A percentile compares a stretch with the other conserved stretches of the same genome.
Conservation (phyloP, 352 stramenopile species). For the Phytophthora niederhauseri region DNA sequence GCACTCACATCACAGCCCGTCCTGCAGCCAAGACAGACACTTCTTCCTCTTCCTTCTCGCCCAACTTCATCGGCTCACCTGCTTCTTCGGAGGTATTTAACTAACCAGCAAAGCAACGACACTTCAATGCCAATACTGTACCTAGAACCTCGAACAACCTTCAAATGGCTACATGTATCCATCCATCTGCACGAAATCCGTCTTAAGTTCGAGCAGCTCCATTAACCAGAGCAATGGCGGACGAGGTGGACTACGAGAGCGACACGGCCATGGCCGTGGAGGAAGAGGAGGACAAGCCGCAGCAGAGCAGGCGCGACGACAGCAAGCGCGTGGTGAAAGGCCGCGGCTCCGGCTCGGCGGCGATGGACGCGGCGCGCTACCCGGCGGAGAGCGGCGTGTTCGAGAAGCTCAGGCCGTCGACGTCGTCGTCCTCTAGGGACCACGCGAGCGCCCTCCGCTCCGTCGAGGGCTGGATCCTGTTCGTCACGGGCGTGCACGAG, state of each 20-base stretch:
- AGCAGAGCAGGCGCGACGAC: conserved; percentile 15
- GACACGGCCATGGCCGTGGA: conserved; percentile 86
- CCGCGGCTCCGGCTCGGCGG: conserved; percentile 61
- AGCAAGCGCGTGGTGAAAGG: conserved; percentile 66
- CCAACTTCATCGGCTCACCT: not conserved
- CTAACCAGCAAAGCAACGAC: conserved; percentile 1
- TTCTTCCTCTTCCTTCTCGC: not conserved
- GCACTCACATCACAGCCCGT: conserved; percentile 3
- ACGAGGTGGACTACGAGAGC: conserved; percentile 90
- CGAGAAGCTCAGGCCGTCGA: conserved; percentile 60
- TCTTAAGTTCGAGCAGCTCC: conserved; percentile 12
- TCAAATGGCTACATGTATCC: conserved; percentile 16
- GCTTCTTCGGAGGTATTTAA: conserved; percentile 34
- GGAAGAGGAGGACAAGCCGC: conserved; percentile 63
- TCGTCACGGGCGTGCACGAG: conserved; percentile 96
- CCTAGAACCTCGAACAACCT: no score
- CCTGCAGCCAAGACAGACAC: not conserved
- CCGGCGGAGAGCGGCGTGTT: conserved; percentile 77
- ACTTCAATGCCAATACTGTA: no score
- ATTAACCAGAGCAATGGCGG: conserved; percentile 51
- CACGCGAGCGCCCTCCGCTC: conserved; percentile 73
- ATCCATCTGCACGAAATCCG: not conserved
- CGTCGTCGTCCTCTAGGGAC: conserved; percentile 14
- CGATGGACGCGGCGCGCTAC: conserved; percentile 83
- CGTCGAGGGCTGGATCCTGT: conserved; percentile 97